Conservation (phyloP, 2,329 filamentous ascomycete species). For the Scedosporium boydii region DNA sequence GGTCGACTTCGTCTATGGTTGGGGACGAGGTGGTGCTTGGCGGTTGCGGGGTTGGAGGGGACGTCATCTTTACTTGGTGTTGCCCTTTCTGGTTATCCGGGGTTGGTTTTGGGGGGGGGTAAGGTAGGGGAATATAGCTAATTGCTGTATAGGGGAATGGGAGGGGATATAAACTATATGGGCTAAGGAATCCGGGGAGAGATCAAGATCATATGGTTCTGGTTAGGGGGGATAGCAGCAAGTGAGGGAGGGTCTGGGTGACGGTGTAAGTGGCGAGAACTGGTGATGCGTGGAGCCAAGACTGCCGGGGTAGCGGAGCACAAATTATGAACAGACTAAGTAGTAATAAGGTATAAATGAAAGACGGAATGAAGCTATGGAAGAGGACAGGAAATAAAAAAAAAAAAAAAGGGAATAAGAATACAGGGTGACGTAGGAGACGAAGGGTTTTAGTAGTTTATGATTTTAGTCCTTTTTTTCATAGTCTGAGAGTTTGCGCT, state of each 20-base stretch:
- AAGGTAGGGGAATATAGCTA: no score
- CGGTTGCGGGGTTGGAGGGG: neutral
- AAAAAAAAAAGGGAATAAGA: neutral
- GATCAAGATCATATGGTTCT: no score
- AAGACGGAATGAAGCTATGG: neutral
- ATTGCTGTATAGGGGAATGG: no score
- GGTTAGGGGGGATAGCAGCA: no score
- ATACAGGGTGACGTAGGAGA: neutral
- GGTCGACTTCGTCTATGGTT: conserved; percentile 42
- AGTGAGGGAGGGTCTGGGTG: no score
- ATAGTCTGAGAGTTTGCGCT: no score
- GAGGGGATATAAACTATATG: no score
- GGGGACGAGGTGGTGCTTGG: neutral
- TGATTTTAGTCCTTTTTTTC: neutral
- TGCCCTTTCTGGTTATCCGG: neutral
- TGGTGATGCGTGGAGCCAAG: no score
- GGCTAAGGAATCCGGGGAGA: no score
- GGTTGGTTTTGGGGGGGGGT: no score
- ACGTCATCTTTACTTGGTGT: neutral
- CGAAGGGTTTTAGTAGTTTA: neutral
- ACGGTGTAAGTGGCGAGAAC: no score
- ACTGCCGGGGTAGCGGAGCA: neutral
- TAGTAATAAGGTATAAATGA: neutral
- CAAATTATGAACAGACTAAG: neutral
- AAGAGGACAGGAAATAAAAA: neutral